Evolutionary conservation across 495 filamentous ascomycete species (phyloP), one percentile per base, ranked within the genome.

Genomic region (Hypoxylon fragiforme): DNA sequence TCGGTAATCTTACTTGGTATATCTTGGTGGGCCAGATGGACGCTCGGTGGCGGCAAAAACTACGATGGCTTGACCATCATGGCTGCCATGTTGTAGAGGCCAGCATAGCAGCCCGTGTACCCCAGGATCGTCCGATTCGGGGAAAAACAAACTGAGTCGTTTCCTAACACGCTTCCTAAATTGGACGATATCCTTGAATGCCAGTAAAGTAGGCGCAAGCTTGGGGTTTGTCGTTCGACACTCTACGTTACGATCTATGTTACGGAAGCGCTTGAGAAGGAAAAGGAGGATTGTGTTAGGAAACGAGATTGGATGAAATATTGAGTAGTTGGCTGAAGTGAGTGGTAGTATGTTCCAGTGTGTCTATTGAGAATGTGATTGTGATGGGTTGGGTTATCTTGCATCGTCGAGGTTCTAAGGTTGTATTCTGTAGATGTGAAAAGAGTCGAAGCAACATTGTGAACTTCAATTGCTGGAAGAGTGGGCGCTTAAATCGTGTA

Each of bases 1-100:
- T 56, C 58, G 51, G 58, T 49, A 62, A 62, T 62, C 58, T 62
- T 19, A 52, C 42, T 36, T 11, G 44, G 36, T 46, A 55, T 9
- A 16, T 31, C 22, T 28, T 44, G 47, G n/a, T n/a, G 47, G 58
- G 58, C 44, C 52, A 21, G 36, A 47, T 28, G 19, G 35, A 18
- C 44, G 58, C 51, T 49, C 43, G 37, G 31, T 40, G 47, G 58
- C 58, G 58, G 58, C 38, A 62, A 62, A 51, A 19, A 51, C 24
- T 9, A 21, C 39, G 50, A n/a, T n/a, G n/a, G n/a, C n/a, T n/a
- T n/a, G n/a, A 28, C 42, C 51, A 45, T 36, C 39, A 7, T n/a
- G 36, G 45, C 21, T 26, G 3, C 45, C 13, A 51, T 55, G 22
- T 32, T 24, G 22, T 32, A 26, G 22, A 32, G 28, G 18, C 41